These are phyloP conservation scores for Globisporangium ultimum DNA, from an alignment of 352 stramenopile species.

Conservation along the genomic window DNA sequence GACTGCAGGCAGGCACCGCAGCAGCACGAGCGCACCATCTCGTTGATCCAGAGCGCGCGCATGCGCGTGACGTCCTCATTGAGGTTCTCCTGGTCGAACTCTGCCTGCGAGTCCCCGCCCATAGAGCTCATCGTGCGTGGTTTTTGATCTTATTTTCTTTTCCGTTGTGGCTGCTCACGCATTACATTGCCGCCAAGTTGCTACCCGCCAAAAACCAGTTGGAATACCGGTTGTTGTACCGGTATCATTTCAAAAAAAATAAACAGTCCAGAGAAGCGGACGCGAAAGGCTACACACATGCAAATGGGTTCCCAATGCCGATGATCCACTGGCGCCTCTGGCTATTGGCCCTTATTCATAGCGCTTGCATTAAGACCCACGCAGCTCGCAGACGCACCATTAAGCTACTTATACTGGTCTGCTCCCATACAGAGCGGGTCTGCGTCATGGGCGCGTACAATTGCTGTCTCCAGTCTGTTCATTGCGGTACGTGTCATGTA, in stretches of 20 bases:
- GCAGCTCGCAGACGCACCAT: too few relatives aligned
- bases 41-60: conserved; percentile 75
- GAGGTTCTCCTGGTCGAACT: conserved; percentile 65
- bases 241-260: too few relatives aligned
- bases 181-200: neutral
- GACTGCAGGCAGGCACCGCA: neutral
- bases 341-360: too few relatives aligned
- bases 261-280: too few relatives aligned
- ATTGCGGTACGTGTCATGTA: conserved; percentile 9
- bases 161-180: neutral
- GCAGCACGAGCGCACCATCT: conserved; percentile 42
- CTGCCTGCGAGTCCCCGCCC: conserved; percentile 19
- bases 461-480: conserved; percentile 15
- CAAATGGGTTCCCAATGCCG: neutral
- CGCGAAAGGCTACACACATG: neutral
- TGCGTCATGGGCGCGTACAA: conserved; percentile 18
- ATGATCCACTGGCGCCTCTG: too few relatives aligned
- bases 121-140: conserved; percentile 12
- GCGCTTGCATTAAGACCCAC: too few relatives aligned
- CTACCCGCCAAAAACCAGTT: too few relatives aligned
- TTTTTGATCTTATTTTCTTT: neutral
- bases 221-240: too few relatives aligned
- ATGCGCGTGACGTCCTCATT: conserved; percentile 81
- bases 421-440: neutral
- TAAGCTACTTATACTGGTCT: too few relatives aligned